Base-by-base conservation (phyloP, 768 basidiomycete species). In the Mrakia hoshinonis region DNA sequence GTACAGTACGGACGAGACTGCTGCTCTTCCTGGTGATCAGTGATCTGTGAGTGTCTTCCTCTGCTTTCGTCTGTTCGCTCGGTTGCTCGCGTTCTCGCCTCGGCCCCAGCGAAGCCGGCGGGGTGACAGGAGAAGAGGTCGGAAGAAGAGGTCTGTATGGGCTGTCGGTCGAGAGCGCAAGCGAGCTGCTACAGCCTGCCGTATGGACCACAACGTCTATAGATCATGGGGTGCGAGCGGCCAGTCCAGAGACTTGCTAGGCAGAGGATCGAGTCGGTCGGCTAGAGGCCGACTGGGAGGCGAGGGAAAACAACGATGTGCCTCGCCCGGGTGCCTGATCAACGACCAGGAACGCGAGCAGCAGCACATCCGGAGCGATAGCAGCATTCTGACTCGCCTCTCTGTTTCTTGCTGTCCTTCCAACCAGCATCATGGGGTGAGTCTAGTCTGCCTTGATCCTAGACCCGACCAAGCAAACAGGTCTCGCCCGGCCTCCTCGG, bases 361-460 rank as follows among this genome's bases (percentile, higher is more conserved):
- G n/a, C n/a, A n/a, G n/a, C n/a, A n/a, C n/a, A n/a, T n/a, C n/a
- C n/a, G n/a, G n/a, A n/a, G n/a, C n/a, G n/a, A n/a, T n/a, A n/a
- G n/a, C n/a, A 51, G 26, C 49, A 51, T 38, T 29, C 24, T 61
- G n/a, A 18, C 31, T n/a, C 58, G 29, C 58, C 58, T 61, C 58
- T 24, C 36, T 26, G n/a, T n/a, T 61, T 61, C 58, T 61, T 31
- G 58, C n/a, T 38, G 18, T 61, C 7, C 13, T 61, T 31, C 49
- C n/a, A n/a, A n/a, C n/a, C n/a, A 71, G 64, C 18, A 38, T 66
- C 43, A 71, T 71, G 70, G 70, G 70, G 63, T 71, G 2, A 47
- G 70, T 29, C 1, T 47, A 13, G 11, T 12, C 47, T 34, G 43
- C 66, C 24, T 4, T 26, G 6, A 4, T 67, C n/a, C 39, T 31